Conservation (phyloP, 257 asterid genomes). For the Coffea canephora region DNA sequence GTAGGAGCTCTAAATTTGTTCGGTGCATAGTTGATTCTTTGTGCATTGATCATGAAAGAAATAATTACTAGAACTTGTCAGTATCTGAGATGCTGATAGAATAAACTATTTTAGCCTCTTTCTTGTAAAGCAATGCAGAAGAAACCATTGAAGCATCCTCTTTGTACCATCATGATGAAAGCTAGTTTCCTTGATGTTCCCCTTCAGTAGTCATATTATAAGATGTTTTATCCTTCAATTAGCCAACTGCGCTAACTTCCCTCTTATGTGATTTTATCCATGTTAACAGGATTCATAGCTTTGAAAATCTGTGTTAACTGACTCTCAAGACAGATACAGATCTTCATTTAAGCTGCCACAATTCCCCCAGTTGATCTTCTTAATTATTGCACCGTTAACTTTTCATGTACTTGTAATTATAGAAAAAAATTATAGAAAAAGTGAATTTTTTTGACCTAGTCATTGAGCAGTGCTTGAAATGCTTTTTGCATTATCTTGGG, state of each 20-base stretch:
- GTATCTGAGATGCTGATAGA: background rate
- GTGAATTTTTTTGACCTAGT: background rate
- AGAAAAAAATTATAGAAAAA: background rate
- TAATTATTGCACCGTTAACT: background rate
- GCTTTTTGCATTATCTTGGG: background rate
- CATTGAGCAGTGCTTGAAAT: background rate
- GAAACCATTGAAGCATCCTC: background rate
- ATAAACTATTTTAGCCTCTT: background rate
- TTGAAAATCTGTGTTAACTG: background rate
- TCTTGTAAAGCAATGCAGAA: background rate
- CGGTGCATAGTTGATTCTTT: background rate
- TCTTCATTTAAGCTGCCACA: background rate
- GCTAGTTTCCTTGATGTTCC: background rate
- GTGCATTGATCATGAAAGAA: background rate
- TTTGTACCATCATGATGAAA: background rate
- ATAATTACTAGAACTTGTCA: background rate
- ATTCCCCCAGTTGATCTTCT: background rate
- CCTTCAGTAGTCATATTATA: background rate
- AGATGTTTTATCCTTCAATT: background rate
- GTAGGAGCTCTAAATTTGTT: background rate
- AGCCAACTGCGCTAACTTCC: background rate
- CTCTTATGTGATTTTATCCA: background rate
- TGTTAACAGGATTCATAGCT: background rate
- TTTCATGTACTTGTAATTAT: background rate
- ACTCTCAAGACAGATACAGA: background rate